Percentiles rank a stretch among this genome's conserved stretches.
Evolutionary conservation across 108 stramenopile genomes (phyloP).

Genomic region (Skeletonema menzelii): DNA sequence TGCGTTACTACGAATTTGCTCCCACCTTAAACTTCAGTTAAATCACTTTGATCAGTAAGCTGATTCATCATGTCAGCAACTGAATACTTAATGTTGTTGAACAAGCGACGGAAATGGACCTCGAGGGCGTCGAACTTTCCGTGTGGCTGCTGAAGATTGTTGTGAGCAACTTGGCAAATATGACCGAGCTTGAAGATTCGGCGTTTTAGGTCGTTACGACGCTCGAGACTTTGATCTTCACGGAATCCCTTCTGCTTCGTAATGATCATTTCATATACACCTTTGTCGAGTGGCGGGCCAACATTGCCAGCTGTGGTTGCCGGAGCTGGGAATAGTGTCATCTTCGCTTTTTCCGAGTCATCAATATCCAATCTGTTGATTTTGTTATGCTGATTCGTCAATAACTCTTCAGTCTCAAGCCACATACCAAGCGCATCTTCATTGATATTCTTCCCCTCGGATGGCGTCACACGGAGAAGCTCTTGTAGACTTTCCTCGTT

Average conservation of each 20-base stretch:
- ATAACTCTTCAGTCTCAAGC: constrained; percentile 74
- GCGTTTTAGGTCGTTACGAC: constrained; percentile 88
- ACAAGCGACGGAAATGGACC: constrained; percentile 86
- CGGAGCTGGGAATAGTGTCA: constrained; percentile 67
- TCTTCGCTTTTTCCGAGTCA: constrained; percentile 74
- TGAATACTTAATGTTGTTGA: constrained; percentile 89
- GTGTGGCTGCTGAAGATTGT: constrained; percentile 92
- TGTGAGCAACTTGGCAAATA: constrained; percentile 86
- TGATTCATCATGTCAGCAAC: constrained; percentile 93
- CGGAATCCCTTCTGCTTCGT: constrained; percentile 89
- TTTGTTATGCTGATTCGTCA: constrained; percentile 55
- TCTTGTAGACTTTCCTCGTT: constrained; percentile 85
- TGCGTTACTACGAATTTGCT: neutral
- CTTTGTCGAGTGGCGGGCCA: constrained; percentile 83
- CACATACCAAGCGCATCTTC: constrained; percentile 75
- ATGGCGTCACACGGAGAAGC: constrained; percentile 58
- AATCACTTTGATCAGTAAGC: constrained; percentile 84
- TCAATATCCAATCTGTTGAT: constrained; percentile 75
- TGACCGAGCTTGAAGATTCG: constrained; percentile 87
- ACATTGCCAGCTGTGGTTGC: constrained; percentile 37
- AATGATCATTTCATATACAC: constrained; percentile 89
- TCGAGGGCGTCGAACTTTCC: constrained; percentile 78
- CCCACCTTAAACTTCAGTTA: constrained; percentile 70
- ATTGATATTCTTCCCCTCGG: constrained; percentile 67
- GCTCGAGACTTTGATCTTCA: constrained; percentile 68